Base-by-base conservation (phyloP, 179 eudicot species). In the Silene noctiflora region DNA sequence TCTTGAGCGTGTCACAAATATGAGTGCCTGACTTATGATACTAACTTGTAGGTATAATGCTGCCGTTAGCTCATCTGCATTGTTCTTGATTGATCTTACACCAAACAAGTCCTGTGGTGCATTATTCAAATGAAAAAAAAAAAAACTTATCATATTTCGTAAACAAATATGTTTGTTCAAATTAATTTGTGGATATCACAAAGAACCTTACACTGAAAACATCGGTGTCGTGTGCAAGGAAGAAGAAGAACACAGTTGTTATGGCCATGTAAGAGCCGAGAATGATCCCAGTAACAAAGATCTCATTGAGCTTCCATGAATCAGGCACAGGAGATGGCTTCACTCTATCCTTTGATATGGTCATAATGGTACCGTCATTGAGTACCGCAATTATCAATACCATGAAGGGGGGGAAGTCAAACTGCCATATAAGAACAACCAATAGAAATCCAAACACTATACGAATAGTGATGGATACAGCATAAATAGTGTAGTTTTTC, bases 11-110 rank as follows among this genome's bases (percentile, higher is more conserved):
- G 98, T 93, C 71, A 91, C 98, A 31, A 93, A 93, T 77, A 93
- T 93, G 74, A 93, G 92, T 4, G 98, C 98, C 44, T 91, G 95
- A 76, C 98, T 93, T 11, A 91, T 84, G 62, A 93, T 93, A 72
- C 98, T 93, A 83, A 93, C 98, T 93, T 93, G 98, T 71, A 93
- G 91, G 89, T 93, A 93, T 39, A 93, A 72, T 9, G 97, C 98
- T 42, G 98, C 89, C 1, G 86, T 90, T 12, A 93, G 84, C 83
- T 91, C 89, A 22, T 79, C 85, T 14, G 25, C 61, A 16, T 83
- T 78, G 44, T 33, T 81, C 31, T 66, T 79, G 24, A 93, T 86
- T 6, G 90, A 81, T 60, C 76, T 87, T 33, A 93, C 91, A 4
- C 87, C 83, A 20, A 93, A 91, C 16, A 19, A 65, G 1, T 79